A percentile compares a stretch with the other conserved stretches of the same genome.
phyloP scores from a whole-genome alignment of 495 filamentous ascomycete genomes.

The Talaromyces proteolyticus region DNA sequence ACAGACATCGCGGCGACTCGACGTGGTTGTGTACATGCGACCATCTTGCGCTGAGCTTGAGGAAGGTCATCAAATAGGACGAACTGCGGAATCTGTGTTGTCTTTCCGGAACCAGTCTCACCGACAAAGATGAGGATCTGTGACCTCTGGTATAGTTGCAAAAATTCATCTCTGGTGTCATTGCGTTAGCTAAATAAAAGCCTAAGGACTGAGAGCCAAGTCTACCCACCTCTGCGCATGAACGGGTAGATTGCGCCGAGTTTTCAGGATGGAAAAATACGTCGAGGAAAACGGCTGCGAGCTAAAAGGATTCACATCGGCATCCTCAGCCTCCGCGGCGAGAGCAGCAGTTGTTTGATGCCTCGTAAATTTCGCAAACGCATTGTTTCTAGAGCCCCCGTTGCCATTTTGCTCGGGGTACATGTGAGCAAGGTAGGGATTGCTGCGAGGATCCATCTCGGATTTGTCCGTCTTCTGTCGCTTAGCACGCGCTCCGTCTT shows the following conservation, averaged over 20 bases:
- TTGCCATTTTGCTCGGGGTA: slow-evolving; percentile 51
- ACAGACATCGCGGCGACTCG: slow-evolving; percentile 99
- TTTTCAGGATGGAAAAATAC: slow-evolving; percentile 85
- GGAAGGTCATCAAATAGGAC: slow-evolving; percentile 96
- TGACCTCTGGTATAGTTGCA: slow-evolving; percentile 82
- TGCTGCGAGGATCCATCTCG: slow-evolving; percentile 51
- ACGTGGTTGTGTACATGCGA: slow-evolving; percentile 96
- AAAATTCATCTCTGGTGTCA: slow-evolving; percentile 74
- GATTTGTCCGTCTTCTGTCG: slow-evolving; percentile 40
- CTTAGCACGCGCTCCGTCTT: slow-evolving; percentile 38
- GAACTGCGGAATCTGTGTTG: slow-evolving; percentile 97
- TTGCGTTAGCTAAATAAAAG: slow-evolving; percentile 7
- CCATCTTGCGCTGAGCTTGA: slow-evolving; percentile 74
- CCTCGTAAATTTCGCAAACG: slow-evolving; percentile 61
- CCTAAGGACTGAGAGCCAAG: background rate
- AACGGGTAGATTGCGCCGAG: slow-evolving; percentile 80
- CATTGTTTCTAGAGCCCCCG: slow-evolving; percentile 34
- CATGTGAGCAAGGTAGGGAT: slow-evolving; percentile 91
- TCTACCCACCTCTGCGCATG: slow-evolving; percentile 72
- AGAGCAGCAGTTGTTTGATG: slow-evolving; percentile 76
- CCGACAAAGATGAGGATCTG: slow-evolving; percentile 98
- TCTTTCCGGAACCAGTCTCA: slow-evolving; percentile 99
- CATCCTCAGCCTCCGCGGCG: slow-evolving; percentile 71
- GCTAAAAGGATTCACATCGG: slow-evolving; percentile 81
- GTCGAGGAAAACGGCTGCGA: slow-evolving; percentile 64